phyloP scores from a whole-genome alignment of 164 flowering plant genomes.

The Magnolia sinica region DNA sequence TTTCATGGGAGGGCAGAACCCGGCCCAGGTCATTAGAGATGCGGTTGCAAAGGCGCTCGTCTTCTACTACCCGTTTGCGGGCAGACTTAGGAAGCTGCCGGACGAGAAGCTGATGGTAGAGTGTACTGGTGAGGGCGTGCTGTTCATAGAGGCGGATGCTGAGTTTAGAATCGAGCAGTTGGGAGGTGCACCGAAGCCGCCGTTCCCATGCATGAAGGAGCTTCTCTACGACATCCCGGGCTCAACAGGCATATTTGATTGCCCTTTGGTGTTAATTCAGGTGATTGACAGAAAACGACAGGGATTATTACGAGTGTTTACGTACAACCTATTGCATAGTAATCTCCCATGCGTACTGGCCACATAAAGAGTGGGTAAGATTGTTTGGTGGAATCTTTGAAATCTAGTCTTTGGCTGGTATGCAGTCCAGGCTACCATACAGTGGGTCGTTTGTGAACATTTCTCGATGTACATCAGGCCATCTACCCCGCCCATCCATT shows the following conservation, averaged over 20 bases:
- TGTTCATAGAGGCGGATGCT: constrained; percentile 28
- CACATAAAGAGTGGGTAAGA: too few relatives aligned
- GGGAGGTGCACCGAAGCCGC: constrained; percentile 37
- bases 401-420: too few relatives aligned
- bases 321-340: too few relatives aligned
- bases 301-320: too few relatives aligned
- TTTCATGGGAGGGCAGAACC: constrained; percentile 20
- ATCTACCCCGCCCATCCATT: too few relatives aligned
- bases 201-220: constrained; percentile 40
- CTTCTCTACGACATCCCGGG: constrained; percentile 44
- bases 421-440: too few relatives aligned
- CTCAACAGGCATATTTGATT: constrained; percentile 22
- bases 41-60: constrained; percentile 30
- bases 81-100: constrained; percentile 24
- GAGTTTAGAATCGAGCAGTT: constrained; percentile 25
- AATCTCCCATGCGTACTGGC: too few relatives aligned
- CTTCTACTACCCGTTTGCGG: constrained; percentile 34
- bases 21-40: constrained; percentile 21
- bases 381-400: too few relatives aligned
- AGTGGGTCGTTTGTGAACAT: too few relatives aligned
- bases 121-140: constrained; percentile 28
- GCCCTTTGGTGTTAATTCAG: constrained; percentile 25
- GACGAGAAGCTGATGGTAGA: constrained; percentile 22
- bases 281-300: neutral
- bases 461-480: too few relatives aligned